phyloP scores from a whole-genome alignment of 2,329 filamentous ascomycete genomes.

The Diaporthe aspalathi region DNA sequence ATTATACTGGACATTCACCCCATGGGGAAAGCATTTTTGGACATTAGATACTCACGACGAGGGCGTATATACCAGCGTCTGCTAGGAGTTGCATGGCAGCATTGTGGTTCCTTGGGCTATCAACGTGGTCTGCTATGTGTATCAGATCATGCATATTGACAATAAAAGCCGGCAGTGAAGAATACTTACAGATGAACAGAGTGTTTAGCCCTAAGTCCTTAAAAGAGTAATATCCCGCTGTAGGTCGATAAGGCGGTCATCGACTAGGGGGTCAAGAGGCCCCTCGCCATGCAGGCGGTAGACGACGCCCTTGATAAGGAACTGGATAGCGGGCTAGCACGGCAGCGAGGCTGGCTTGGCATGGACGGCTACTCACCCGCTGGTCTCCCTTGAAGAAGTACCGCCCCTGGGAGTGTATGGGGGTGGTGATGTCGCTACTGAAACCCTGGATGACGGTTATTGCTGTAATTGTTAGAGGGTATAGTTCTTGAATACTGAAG shows the following conservation, averaged over 20 bases:
- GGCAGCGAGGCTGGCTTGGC: not conserved
- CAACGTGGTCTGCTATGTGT: constrained; percentile 26
- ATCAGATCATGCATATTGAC: not conserved
- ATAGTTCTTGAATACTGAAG: no score
- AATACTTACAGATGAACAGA: constrained; percentile 43
- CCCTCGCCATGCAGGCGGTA: constrained; percentile 34
- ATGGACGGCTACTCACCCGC: constrained; percentile 32
- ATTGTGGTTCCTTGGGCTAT: constrained; percentile 31
- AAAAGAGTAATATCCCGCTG: constrained; percentile 43
- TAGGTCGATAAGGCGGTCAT: constrained; percentile 42
- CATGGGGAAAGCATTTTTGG: no score
- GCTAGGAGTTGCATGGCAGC: constrained; percentile 36
- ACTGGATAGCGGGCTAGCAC: constrained; percentile 19
- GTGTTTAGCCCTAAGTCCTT: constrained; percentile 46
- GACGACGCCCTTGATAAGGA: constrained; percentile 39
- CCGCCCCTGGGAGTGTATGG: constrained; percentile 43
- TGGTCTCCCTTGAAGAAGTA: constrained; percentile 44
- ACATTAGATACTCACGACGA: constrained; percentile 41
- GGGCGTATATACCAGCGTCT: constrained; percentile 44
- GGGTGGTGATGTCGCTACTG: not conserved
- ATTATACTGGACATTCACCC: not conserved
- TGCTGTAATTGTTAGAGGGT: no score
- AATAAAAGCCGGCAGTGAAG: not conserved
- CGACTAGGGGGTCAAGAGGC: constrained; percentile 38
- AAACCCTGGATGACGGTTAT: not conserved